Percentiles rank a stretch among this genome's conserved stretches.
Evolutionary conservation across 192 early-diverging fungal species (phyloP).

Genomic region (Coemansia sp.): DNA sequence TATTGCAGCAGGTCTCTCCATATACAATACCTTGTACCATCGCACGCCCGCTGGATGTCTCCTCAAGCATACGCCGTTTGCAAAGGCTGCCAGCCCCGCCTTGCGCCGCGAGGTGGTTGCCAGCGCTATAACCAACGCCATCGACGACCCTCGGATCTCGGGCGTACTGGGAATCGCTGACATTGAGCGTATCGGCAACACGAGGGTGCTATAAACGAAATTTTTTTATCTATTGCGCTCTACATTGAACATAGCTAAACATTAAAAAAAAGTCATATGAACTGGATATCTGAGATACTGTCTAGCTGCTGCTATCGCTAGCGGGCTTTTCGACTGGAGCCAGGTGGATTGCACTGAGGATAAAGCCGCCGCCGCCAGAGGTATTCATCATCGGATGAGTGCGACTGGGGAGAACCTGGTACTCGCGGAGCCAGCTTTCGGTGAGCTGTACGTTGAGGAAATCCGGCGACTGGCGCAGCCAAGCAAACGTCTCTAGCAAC

Average conservation of each 20-base stretch:
- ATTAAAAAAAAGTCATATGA: not conserved
- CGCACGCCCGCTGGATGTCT: constrained; percentile 42
- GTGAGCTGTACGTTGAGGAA: constrained; percentile 84
- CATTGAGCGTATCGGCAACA: constrained; percentile 39
- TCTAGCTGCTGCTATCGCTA: not conserved
- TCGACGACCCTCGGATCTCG: constrained; percentile 29
- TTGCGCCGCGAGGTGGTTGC: constrained; percentile 51
- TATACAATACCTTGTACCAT: constrained; percentile 45
- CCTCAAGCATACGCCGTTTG: constrained; percentile 37
- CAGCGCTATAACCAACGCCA: constrained; percentile 35
- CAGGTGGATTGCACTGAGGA: constrained; percentile 67
- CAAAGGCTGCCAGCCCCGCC: constrained; percentile 45
- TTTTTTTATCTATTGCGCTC: not conserved
- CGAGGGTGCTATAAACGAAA: not conserved
- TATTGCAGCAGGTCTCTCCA: constrained; percentile 59
- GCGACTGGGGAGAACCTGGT: constrained; percentile 79
- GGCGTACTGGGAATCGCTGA: constrained; percentile 41
- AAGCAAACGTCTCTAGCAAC: constrained; percentile 63
- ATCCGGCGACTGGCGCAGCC: constrained; percentile 68
- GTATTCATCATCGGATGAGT: constrained; percentile 82
- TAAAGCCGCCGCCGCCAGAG: constrained; percentile 70
- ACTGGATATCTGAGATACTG: not conserved
- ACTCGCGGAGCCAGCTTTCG: constrained; percentile 91
- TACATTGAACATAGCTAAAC: not conserved
- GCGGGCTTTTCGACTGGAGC: constrained; percentile 14